Conservation (phyloP, 208 protist species). For the Leptomonas seymouri region DNA sequence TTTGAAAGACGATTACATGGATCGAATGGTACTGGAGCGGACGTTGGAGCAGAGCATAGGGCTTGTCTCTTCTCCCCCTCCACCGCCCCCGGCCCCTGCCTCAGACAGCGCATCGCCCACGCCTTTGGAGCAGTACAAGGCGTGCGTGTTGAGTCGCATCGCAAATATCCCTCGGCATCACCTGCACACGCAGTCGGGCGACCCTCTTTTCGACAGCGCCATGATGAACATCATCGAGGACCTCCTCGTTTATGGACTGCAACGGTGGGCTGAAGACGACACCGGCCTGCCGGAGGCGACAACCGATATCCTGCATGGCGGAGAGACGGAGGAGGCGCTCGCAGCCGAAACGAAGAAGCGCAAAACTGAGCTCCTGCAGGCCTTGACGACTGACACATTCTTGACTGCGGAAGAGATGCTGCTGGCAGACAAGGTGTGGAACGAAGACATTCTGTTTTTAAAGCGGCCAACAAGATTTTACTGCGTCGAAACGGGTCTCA, state of each 20-base stretch:
- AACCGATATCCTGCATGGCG: constrained; percentile 15
- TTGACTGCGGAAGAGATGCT: constrained; percentile 63
- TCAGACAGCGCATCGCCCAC: not conserved
- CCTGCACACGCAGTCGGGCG: constrained; percentile 73
- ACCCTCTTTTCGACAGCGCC: constrained; percentile 56
- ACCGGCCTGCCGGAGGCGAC: not conserved
- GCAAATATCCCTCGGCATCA: constrained; percentile 31
- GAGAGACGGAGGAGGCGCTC: not conserved
- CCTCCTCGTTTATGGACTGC: constrained; percentile 42
- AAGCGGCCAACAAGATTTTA: constrained; percentile 80
- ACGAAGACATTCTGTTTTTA: constrained; percentile 63
- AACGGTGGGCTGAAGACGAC: constrained; percentile 30
- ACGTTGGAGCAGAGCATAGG: constrained; percentile 29
- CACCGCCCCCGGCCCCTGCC: not conserved
- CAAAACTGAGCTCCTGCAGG: constrained; percentile 4
- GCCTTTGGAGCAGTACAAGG: constrained; percentile 26
- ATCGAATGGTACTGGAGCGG: constrained; percentile 78
- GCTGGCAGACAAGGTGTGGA: constrained; percentile 68
- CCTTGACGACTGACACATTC: constrained; percentile 30
- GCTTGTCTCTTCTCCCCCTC: not conserved
- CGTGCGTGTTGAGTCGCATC: constrained; percentile 35
- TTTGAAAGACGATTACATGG: constrained; percentile 90
- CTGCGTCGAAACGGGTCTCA: constrained; percentile 54
- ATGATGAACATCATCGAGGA: constrained; percentile 84
- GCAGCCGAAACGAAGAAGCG: constrained; percentile 18